phyloP scores from a whole-genome alignment of 202 grass and related monocot genomes.

The Panicum virgatum region DNA sequence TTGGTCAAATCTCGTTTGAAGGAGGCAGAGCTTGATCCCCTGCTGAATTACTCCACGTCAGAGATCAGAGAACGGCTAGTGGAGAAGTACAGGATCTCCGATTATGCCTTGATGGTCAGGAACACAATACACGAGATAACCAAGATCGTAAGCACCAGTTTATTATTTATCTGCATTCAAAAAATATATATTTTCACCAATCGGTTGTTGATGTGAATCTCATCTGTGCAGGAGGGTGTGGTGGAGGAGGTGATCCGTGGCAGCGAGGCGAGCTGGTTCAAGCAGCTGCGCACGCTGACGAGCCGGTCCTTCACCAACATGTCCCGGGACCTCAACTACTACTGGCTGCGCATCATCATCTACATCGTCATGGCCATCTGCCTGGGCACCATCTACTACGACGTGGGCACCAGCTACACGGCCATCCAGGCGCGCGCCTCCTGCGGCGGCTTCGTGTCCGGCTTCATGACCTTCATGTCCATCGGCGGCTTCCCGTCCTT shows the following conservation, averaged over 20 bases:
- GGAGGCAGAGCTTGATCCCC: slow-evolving; percentile 78
- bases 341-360: slow-evolving; percentile 79
- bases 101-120: slow-evolving; percentile 59
- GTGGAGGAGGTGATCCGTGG: slow-evolving; percentile 61
- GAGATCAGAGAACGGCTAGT: slow-evolving; percentile 82
- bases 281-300: slow-evolving; percentile 76
- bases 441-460: slow-evolving; percentile 81
- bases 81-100: slow-evolving; percentile 78
- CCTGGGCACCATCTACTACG: slow-evolving; percentile 83
- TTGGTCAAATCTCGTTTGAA: slow-evolving; percentile 36
- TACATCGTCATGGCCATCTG: slow-evolving; percentile 80
- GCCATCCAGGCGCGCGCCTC: slow-evolving; percentile 79
- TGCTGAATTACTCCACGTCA: slow-evolving; percentile 70
- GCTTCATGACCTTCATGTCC: slow-evolving; percentile 99
- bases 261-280: slow-evolving; percentile 86
- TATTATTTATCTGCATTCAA: background rate
- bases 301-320: slow-evolving; percentile 87
- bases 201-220: background rate
- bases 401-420: slow-evolving; percentile 78
- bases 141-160: slow-evolving; percentile 72
- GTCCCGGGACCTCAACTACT: slow-evolving; percentile 89
- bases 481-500: slow-evolving; percentile 97
- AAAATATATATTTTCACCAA: background rate
- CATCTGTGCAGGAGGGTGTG: slow-evolving; percentile 60
- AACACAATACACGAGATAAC: slow-evolving; percentile 80